These are phyloP conservation scores for Mortierella sp. DNA, from an alignment of 371 early-diverging fungal species.

Conservation along the genomic window DNA sequence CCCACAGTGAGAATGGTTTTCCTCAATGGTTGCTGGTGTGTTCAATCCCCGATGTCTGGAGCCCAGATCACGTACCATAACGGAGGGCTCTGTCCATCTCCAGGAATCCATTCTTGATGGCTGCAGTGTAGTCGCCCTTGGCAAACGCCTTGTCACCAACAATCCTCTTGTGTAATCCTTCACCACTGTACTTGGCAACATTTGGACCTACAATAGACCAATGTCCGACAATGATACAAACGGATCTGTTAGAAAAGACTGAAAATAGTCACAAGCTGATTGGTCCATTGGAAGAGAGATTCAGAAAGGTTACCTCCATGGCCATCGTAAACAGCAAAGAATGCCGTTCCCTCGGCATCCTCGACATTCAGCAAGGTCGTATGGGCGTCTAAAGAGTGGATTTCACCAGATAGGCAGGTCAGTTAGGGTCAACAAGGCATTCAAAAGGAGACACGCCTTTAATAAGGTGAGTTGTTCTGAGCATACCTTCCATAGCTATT, in stretches of 20 bases:
- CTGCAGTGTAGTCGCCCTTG: slow-evolving; percentile 68
- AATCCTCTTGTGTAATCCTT: slow-evolving; percentile 76
- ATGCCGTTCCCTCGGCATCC: slow-evolving; percentile 63
- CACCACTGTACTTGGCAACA: slow-evolving; percentile 90
- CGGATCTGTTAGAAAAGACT: not conserved
- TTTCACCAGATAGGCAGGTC: not conserved
- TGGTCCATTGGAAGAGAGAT: not conserved
- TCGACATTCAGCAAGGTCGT: slow-evolving; percentile 80
- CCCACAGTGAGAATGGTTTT: no score
- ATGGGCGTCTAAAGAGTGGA: slow-evolving; percentile 81
- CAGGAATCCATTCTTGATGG: slow-evolving; percentile 85
- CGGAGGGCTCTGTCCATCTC: slow-evolving; percentile 83
- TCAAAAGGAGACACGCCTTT: not conserved
- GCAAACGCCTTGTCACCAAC: slow-evolving; percentile 70
- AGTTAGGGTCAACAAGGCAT: not conserved
- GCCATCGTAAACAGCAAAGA: slow-evolving; percentile 98
- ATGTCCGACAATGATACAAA: not conserved
- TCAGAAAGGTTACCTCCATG: slow-evolving; percentile 81
- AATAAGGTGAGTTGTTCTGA: not conserved
- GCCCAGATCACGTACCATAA: slow-evolving; percentile 61
- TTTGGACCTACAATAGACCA: slow-evolving; percentile 70
- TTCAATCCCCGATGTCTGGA: no score
- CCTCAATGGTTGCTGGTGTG: not conserved
- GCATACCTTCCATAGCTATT: slow-evolving; percentile 85
- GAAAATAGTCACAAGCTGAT: not conserved